Evolutionary conservation across 129 eudicot genomes (phyloP), one percentile per base, ranked within the genome.

Genomic region (Flaveria sonorensis): DNA sequence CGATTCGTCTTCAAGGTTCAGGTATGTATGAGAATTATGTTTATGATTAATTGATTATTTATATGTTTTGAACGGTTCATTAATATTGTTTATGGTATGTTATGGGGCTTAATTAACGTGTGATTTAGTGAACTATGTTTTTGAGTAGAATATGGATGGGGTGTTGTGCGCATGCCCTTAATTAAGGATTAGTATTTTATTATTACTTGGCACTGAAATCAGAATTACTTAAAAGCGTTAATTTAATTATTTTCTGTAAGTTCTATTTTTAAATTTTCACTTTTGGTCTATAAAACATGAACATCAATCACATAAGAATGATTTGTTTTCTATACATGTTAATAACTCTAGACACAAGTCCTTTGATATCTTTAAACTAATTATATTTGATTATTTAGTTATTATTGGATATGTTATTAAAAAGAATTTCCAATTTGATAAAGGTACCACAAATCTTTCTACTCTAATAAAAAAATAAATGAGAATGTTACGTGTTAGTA

Each of bases 1-100:
- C 70, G 76, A 66, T 81, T 73, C 70, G 61, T 73, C 51, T 73
- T 74, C 55, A 80, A 53, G 75, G 75, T 80, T 67, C 50, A 66
- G 84, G 84, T 81, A 68, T 68, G 84, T 81, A 63, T 18, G 20
- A 23, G 50, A 59, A 47, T 26, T 65, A 73, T 46, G 2, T 32
- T n/a, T 42, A 21, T 28, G 57, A 71, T 13, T 43, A 14, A 16
- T 56, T 42, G 9, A 4, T 45, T 45, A 6, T 8, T 10, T 45
- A 7, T 66, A 43, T 62, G 5, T 53, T 26, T 50, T 71, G 53
- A 71, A 50, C 9, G 23, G 47, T 72, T 71, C 10, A 48, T 21
- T 60, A 47, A 40, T 26, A 36, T 50, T 21, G 67, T 64, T 73
- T 66, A 50, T 52, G 63, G 56, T 73, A 16, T 15, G 26, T 81